These are phyloP conservation scores for Elsinoe ampelina DNA, from an alignment of 2,329 filamentous ascomycete species.

Conservation along the genomic window DNA sequence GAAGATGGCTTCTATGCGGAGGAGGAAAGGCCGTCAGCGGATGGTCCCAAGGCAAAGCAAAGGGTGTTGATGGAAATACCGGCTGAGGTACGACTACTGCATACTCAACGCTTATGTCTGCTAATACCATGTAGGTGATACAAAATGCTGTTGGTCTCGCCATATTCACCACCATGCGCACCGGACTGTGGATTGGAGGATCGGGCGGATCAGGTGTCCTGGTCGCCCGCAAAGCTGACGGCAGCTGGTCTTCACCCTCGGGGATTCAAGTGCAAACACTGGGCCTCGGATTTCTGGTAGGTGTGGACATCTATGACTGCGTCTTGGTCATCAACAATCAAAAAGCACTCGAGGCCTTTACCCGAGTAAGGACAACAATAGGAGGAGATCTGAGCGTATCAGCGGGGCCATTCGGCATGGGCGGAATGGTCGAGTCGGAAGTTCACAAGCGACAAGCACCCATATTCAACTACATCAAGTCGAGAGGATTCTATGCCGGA, in stretches of 20 bases:
- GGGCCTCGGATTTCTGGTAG: constrained; percentile 78
- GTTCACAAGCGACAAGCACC: constrained; percentile 60
- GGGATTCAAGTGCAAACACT: constrained; percentile 86
- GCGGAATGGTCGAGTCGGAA: constrained; percentile 62
- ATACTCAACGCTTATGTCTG: neutral
- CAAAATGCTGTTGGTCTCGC: constrained; percentile 82
- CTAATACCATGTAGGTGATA: constrained; percentile 52
- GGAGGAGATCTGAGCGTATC: constrained; percentile 71
- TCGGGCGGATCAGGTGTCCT: constrained; percentile 84
- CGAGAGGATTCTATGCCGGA: constrained; percentile 77
- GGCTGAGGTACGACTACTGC: constrained; percentile 34
- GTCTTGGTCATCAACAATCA: constrained; percentile 86
- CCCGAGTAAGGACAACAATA: constrained; percentile 65
- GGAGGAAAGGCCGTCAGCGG: constrained; percentile 35
- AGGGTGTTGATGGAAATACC: constrained; percentile 75
- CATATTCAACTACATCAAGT: constrained; percentile 81
- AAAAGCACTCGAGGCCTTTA: constrained; percentile 74
- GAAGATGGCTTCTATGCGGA: constrained; percentile 61
- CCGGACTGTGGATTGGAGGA: constrained; percentile 82
- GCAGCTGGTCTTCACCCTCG: constrained; percentile 83
- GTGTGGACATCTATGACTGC: constrained; percentile 92
- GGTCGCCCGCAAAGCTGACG: constrained; percentile 73
- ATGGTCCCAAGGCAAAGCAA: constrained; percentile 51
- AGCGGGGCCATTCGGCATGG: constrained; percentile 68
- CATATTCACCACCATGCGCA: constrained; percentile 93